phyloP scores from a whole-genome alignment of 306 rosid genomes.

The Hylodesmum podocarpum region DNA sequence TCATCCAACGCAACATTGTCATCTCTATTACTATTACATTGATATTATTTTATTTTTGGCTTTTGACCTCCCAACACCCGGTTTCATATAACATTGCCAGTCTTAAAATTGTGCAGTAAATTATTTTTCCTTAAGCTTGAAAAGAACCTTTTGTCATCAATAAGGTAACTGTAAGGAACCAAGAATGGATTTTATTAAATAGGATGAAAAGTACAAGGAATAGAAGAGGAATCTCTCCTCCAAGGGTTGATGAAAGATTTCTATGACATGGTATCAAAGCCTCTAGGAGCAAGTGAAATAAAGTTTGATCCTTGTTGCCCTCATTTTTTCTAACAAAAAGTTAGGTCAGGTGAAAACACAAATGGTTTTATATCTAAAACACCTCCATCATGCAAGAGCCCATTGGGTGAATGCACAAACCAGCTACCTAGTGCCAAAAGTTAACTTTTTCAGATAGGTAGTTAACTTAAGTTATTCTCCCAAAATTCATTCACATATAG shows the following conservation, averaged over 20 bases:
- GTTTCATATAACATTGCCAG: neutral
- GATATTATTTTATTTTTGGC: neutral
- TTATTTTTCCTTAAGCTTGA: neutral
- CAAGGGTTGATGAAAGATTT: too few relatives aligned
- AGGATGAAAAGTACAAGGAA: neutral
- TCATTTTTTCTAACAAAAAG: neutral
- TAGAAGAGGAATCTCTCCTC: neutral
- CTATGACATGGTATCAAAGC: neutral
- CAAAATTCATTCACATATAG: slow-evolving; percentile 4
- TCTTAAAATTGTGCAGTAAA: neutral
- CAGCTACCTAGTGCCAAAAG: too few relatives aligned
- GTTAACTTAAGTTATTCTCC: neutral
- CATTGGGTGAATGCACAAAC: too few relatives aligned
- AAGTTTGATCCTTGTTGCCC: neutral
- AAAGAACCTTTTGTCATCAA: neutral
- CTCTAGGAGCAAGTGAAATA: neutral
- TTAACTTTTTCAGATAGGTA: neutral
- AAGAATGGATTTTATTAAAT: neutral
- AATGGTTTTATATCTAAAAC: too few relatives aligned
- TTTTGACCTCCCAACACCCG: neutral
- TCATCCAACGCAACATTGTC: neutral
- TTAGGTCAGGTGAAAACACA: too few relatives aligned
- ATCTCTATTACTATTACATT: neutral
- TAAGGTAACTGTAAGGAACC: neutral
- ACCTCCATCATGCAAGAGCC: too few relatives aligned